Conservation (phyloP, 306 rosid genomes). For the Quillaja saponaria region DNA sequence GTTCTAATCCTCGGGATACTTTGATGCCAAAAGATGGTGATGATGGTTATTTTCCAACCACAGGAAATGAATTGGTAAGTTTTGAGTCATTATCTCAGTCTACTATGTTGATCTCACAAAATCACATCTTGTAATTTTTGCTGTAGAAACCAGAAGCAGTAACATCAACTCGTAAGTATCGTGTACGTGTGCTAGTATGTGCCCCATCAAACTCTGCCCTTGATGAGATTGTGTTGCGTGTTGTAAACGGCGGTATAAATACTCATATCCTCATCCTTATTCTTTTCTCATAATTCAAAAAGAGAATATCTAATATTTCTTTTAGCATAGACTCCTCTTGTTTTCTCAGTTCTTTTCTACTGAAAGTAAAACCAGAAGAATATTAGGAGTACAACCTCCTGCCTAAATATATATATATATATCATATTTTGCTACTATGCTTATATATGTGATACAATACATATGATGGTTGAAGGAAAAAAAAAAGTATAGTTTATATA, state of each 20-base stretch:
- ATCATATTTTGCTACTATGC: no score
- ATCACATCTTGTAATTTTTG: conserved; percentile 35
- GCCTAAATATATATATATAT: no score
- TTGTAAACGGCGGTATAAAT: conserved; percentile 66
- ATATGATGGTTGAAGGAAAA: no score
- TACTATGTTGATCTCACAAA: conserved; percentile 19
- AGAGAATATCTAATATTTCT: conserved; percentile 5
- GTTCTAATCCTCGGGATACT: conserved; percentile 71
- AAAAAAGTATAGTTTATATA: no score
- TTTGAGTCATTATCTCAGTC: background rate
- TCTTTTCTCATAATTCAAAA: conserved; percentile 22
- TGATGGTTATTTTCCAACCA: conserved; percentile 82
- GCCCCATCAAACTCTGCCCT: conserved; percentile 97
- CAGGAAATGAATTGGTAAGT: conserved; percentile 79
- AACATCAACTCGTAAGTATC: conserved; percentile 84
- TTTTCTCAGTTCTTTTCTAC: conserved; percentile 13
- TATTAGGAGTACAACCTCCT: no score
- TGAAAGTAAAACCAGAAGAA: no score
- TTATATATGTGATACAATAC: no score
- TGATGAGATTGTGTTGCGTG: conserved; percentile 93
- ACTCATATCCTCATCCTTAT: conserved; percentile 20
- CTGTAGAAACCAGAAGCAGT: conserved; percentile 82
- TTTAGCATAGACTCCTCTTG: conserved; percentile 1
- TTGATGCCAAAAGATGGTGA: conserved; percentile 80
- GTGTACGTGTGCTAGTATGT: conserved; percentile 83